Conservation (phyloP, 108 stramenopile genomes). For the Parietichytrium sp. region DNA sequence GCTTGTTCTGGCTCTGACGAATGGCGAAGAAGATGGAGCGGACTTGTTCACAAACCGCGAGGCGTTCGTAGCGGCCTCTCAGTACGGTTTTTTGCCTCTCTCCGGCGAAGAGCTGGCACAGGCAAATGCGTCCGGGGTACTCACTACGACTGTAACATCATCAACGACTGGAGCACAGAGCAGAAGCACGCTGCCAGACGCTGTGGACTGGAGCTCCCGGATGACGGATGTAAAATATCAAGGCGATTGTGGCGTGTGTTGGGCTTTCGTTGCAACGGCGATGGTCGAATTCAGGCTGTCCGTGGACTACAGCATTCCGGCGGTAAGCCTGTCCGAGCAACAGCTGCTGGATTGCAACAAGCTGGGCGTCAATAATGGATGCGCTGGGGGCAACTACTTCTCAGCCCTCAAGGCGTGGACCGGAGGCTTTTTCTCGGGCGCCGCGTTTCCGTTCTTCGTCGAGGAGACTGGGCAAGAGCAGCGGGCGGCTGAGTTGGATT, state of each 20-base stretch:
- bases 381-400: slow-evolving; percentile 13
- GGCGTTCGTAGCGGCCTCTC: too few relatives aligned
- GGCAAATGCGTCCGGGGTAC: too few relatives aligned
- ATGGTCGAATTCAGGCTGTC: not conserved
- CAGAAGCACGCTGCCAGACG: too few relatives aligned
- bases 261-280: slow-evolving; percentile 32
- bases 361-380: not conserved
- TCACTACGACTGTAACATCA: too few relatives aligned
- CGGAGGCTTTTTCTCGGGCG: not conserved
- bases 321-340: not conserved
- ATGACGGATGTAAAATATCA: slow-evolving; percentile 33
- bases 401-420: not conserved
- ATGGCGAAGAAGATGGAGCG: too few relatives aligned
- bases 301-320: slow-evolving; percentile 5
- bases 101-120: too few relatives aligned
- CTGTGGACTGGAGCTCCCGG: too few relatives aligned
- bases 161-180: too few relatives aligned
- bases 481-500: not conserved
- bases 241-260: slow-evolving; percentile 27
- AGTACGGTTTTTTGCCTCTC: too few relatives aligned
- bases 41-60: too few relatives aligned
- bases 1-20: too few relatives aligned
- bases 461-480: not conserved
- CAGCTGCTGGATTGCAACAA: slow-evolving; percentile 19
- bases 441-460: not conserved